A percentile compares a stretch with the other conserved stretches of the same genome.
phyloP scores from a whole-genome alignment of 1,284 basidiomycete genomes.

The Tylopilus sp. region DNA sequence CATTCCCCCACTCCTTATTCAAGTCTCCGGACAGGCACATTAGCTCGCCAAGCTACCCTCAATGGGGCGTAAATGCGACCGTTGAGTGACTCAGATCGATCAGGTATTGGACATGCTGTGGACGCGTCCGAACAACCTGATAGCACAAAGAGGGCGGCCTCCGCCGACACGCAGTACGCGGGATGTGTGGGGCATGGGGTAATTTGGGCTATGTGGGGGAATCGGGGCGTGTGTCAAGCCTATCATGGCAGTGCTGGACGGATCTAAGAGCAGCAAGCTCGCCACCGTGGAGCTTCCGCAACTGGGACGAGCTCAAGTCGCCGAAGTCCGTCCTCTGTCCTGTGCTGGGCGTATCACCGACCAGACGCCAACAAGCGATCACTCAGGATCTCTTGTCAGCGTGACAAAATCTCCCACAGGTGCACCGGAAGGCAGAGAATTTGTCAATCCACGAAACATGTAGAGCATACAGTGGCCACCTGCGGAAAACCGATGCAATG shows the following conservation, averaged over 20 bases:
- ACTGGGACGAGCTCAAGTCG: slow-evolving; percentile 1
- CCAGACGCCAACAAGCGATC: not conserved
- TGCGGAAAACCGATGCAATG: slow-evolving; percentile 4
- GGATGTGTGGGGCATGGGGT: slow-evolving; percentile 29
- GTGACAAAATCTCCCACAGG: not conserved
- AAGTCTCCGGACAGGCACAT: slow-evolving; percentile 16
- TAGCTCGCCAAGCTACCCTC: slow-evolving; percentile 5
- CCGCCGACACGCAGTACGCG: slow-evolving; percentile 19
- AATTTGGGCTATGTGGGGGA: slow-evolving; percentile 20
- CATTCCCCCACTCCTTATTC: not conserved
- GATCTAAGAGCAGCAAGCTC: slow-evolving; percentile 21
- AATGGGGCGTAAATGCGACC: slow-evolving; percentile 7
- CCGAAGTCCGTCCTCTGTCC: not conserved
- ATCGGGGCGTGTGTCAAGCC: slow-evolving; percentile 7
- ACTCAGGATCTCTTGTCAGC: not conserved
- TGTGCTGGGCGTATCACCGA: slow-evolving; percentile 5
- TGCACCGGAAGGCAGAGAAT: not conserved
- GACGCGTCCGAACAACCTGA: slow-evolving; percentile 7
- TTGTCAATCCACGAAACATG: slow-evolving; percentile 13
- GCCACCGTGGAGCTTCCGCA: slow-evolving; percentile 11
- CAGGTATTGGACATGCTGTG: slow-evolving; percentile 13
- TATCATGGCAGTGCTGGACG: slow-evolving; percentile 15
- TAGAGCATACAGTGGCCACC: slow-evolving; percentile 6
- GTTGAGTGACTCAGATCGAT: not conserved
- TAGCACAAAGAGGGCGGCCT: slow-evolving; percentile 27